Conservation (phyloP, 306 rosid species). For the Medicago lupulina region DNA sequence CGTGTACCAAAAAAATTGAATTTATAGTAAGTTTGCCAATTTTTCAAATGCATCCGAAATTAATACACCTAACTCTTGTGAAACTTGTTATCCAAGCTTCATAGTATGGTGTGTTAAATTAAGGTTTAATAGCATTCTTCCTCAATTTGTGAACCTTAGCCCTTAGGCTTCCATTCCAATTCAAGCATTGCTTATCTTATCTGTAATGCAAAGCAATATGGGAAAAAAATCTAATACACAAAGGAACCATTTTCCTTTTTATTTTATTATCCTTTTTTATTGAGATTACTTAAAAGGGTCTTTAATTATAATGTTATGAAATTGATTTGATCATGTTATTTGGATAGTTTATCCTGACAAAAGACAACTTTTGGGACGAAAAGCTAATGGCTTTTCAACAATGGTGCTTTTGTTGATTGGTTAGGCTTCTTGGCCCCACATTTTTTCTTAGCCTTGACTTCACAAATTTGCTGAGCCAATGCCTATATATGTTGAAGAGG, state of each 20-base stretch:
- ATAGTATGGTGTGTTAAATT: slow-evolving; percentile 36
- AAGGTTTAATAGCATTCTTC: slow-evolving; percentile 38
- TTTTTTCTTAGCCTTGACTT: slow-evolving; percentile 71
- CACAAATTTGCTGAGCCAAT: slow-evolving; percentile 44
- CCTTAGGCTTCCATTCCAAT: slow-evolving; percentile 80
- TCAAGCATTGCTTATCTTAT: slow-evolving; percentile 68
- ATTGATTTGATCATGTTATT: slow-evolving; percentile 44
- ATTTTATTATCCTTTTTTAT: background rate
- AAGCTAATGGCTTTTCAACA: slow-evolving; percentile 35
- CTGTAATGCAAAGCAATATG: slow-evolving; percentile 74
- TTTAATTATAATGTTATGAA: slow-evolving; percentile 37
- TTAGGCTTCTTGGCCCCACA: slow-evolving; percentile 51
- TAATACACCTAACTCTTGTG: slow-evolving; percentile 48
- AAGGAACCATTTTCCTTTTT: background rate
- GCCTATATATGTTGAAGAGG: slow-evolving; percentile 65
- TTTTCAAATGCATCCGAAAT: slow-evolving; percentile 25
- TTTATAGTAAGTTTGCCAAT: background rate
- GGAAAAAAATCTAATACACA: background rate
- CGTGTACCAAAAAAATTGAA: slow-evolving; percentile 7
- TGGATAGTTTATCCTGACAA: slow-evolving; percentile 37
- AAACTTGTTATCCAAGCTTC: slow-evolving; percentile 50
- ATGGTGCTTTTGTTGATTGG: slow-evolving; percentile 40
- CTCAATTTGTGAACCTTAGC: slow-evolving; percentile 43
- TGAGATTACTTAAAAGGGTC: slow-evolving; percentile 26
- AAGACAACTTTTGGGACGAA: slow-evolving; percentile 34